phyloP scores from a whole-genome alignment of 257 asterid species.

The Coffea eugenioides region DNA sequence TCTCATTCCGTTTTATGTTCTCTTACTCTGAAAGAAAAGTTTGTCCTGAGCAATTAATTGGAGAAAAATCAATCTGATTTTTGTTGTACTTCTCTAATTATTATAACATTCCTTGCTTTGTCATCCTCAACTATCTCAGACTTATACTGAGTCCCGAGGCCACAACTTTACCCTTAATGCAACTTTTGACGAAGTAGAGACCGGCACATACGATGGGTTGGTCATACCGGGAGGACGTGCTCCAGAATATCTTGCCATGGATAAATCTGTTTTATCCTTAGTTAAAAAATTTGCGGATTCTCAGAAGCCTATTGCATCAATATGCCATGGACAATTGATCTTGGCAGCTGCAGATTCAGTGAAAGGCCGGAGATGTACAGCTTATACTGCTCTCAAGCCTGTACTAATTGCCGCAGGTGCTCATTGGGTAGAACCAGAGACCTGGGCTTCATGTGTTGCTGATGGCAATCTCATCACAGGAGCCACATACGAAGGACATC shows the following conservation, averaged over 20 bases:
- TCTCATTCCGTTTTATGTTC: not conserved
- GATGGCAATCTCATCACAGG: conserved; percentile 87
- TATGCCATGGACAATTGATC: conserved; percentile 89
- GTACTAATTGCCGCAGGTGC: conserved; percentile 87
- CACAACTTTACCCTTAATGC: conserved; percentile 89
- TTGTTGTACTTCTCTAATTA: not conserved
- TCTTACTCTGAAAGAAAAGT: not conserved
- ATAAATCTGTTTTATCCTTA: conserved; percentile 57
- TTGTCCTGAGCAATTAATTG: not conserved
- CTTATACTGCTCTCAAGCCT: conserved; percentile 72
- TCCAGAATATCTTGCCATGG: conserved; percentile 87
- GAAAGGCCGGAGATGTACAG: conserved; percentile 78
- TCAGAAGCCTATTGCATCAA: conserved; percentile 69
- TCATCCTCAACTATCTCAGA: conserved; percentile 46
- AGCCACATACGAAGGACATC: conserved; percentile 78
- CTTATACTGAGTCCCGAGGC: conserved; percentile 83
- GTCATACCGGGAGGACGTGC: conserved; percentile 97
- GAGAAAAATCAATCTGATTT: not conserved
- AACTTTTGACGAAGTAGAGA: conserved; percentile 65
- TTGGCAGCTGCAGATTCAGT: conserved; percentile 79
- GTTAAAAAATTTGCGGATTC: conserved; percentile 51
- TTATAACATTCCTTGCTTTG: not conserved
- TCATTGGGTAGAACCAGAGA: conserved; percentile 85
- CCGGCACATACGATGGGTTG: conserved; percentile 72
- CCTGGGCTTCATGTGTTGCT: conserved; percentile 60